These are phyloP conservation scores for Penicillium occitanis DNA, from an alignment of 2,329 filamentous ascomycete species.

Conservation along the genomic window DNA sequence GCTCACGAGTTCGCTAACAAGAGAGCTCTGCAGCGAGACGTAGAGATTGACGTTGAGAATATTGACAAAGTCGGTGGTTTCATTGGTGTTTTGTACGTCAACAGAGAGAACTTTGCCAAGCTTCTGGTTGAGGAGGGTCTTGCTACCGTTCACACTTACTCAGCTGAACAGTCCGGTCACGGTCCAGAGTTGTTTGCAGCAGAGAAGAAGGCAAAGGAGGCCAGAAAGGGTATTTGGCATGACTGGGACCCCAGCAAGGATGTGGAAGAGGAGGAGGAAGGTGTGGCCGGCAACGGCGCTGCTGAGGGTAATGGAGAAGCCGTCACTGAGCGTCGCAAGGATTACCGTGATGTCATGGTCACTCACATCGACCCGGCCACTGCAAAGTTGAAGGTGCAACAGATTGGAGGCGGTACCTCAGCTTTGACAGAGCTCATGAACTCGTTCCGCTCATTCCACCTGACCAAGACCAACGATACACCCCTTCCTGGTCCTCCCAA, in stretches of 20 bases:
- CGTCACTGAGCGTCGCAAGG: constrained; percentile 63
- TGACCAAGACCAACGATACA: constrained; percentile 76
- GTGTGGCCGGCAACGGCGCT: constrained; percentile 49
- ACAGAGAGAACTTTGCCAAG: constrained; percentile 94
- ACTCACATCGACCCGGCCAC: constrained; percentile 79
- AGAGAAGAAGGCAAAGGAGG: constrained; percentile 86
- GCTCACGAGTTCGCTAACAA: constrained; percentile 87
- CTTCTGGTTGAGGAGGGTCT: constrained; percentile 89
- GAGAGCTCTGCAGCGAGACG: constrained; percentile 88
- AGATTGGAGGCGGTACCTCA: constrained; percentile 81
- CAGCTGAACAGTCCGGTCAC: constrained; percentile 92
- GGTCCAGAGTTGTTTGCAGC: constrained; percentile 82
- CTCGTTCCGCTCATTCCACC: constrained; percentile 86
- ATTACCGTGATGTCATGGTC: constrained; percentile 92
- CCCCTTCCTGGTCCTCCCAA: constrained; percentile 76
- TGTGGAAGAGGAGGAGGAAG: constrained; percentile 57
- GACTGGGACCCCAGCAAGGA: constrained; percentile 92
- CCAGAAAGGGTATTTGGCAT: constrained; percentile 83
- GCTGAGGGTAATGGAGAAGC: constrained; percentile 57
- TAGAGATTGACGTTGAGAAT: constrained; percentile 91
- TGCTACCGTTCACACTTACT: constrained; percentile 89
- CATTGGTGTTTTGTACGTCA: constrained; percentile 90
- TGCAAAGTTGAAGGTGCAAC: constrained; percentile 84
- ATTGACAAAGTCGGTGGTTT: constrained; percentile 97
- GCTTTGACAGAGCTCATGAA: constrained; percentile 85